Percentiles rank a stretch among this genome's conserved stretches.
These are phyloP conservation scores for Botrytis hyacinthi DNA, from an alignment of 2,329 filamentous ascomycete genomes.

Conservation along the genomic window DNA sequence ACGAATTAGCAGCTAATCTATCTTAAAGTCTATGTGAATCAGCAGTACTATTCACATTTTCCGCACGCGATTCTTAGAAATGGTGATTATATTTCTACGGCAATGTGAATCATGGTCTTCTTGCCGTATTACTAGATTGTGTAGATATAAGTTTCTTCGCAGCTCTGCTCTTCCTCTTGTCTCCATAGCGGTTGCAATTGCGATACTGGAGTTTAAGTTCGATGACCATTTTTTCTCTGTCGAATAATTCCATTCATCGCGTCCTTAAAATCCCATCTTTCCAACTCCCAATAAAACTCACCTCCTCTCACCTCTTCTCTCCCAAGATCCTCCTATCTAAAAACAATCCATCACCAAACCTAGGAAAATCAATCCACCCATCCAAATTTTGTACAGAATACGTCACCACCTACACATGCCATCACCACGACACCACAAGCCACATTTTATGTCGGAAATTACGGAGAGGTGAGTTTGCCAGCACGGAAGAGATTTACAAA, in stretches of 20 bases:
- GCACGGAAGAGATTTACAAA: not conserved
- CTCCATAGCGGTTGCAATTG: not conserved
- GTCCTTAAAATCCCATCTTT: accelerated
- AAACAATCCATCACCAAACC: not conserved
- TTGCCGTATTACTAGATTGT: not conserved
- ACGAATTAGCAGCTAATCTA: no score
- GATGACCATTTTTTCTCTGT: not conserved
- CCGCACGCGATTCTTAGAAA: not conserved
- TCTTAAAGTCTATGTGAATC: no score
- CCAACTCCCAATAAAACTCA: not conserved
- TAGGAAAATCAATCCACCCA: not conserved
- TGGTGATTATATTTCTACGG: not conserved
- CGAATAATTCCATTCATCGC: not conserved
- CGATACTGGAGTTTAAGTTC: not conserved
- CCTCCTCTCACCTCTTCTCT: not conserved
- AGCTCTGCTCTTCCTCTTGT: not conserved
- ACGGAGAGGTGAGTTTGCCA: not conserved
- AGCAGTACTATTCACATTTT: not conserved
- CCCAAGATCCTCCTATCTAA: no score
- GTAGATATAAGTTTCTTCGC: not conserved
- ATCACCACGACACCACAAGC: not conserved
- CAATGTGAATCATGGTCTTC: not conserved
- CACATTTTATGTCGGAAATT: not conserved
- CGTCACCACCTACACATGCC: not conserved
- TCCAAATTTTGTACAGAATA: not conserved